Evolutionary conservation across 129 eudicot species (phyloP).

Genomic region (Pittosporum tobira): DNA sequence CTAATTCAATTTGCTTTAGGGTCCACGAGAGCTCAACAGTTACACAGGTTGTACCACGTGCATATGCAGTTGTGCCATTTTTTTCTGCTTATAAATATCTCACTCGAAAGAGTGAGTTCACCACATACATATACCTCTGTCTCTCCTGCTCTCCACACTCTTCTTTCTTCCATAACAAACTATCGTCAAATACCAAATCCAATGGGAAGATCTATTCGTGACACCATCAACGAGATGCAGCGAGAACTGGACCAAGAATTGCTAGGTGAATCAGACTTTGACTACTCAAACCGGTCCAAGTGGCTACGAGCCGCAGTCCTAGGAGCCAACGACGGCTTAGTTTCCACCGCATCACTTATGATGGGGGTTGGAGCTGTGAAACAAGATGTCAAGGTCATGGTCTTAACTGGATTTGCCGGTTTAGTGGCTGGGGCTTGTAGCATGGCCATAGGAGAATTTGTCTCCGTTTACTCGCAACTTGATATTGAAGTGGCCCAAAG

Average conservation of each 20-base stretch:
- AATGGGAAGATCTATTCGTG: constrained; percentile 12
- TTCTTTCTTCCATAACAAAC: neutral
- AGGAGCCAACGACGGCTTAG: constrained; percentile 63
- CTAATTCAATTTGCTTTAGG: neutral
- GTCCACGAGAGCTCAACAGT: no score
- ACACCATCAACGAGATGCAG: constrained; percentile 13
- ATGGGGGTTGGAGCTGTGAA: constrained; percentile 66
- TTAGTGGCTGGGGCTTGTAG: constrained; percentile 59
- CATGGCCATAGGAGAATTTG: constrained; percentile 69
- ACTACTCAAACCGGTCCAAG: constrained; percentile 51
- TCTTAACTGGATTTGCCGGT: constrained; percentile 58
- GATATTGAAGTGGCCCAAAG: constrained; percentile 51
- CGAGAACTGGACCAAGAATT: constrained; percentile 9
- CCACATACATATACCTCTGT: constrained; percentile 8
- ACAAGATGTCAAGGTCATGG: constrained; percentile 46
- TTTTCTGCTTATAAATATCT: constrained; percentile 23
- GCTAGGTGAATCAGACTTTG: constrained; percentile 14
- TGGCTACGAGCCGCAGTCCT: constrained; percentile 66
- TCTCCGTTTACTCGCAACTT: constrained; percentile 54
- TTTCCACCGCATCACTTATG: constrained; percentile 61
- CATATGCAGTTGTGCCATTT: no score
- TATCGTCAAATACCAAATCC: neutral
- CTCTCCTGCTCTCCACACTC: neutral
- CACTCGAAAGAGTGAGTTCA: constrained; percentile 29
- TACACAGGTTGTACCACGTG: no score